Evolutionary conservation across 169 alveolate genomes (phyloP).

Genomic region (Cystoisospora suis): DNA sequence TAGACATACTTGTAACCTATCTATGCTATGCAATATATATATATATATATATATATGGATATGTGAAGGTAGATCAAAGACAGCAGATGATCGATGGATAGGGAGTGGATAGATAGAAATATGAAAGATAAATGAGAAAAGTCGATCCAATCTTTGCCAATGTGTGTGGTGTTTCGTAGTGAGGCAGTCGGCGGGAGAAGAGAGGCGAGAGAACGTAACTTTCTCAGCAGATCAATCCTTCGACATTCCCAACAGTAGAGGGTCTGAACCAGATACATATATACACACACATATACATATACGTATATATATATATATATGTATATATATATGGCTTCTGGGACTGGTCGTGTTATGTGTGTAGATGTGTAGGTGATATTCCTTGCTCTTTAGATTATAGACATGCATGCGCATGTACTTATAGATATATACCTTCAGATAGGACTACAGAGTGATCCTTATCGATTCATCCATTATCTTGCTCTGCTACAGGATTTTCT

Average conservation of each 20-base stretch:
- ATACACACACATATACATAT: no score
- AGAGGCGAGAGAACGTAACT: slow-evolving; percentile 42
- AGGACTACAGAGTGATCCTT: no score
- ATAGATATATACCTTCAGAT: background rate
- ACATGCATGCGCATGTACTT: background rate
- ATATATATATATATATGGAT: background rate
- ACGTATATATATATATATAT: background rate
- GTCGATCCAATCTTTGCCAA: background rate
- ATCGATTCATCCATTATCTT: no score
- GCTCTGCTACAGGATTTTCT: no score
- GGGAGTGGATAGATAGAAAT: no score
- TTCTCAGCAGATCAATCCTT: slow-evolving; percentile 8
- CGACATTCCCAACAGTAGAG: slow-evolving; percentile 56
- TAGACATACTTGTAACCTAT: no score
- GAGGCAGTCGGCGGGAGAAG: slow-evolving; percentile 41
- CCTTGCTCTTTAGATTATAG: background rate
- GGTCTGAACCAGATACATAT: no score
- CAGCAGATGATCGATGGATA: no score
- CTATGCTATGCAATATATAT: no score
- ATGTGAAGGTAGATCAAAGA: background rate
- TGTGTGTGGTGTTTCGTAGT: slow-evolving; percentile 12
- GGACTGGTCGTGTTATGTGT: no score
- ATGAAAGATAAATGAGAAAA: no score
- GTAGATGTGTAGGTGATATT: background rate
- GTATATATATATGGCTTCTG: background rate